A percentile compares a stretch with the other conserved stretches of the same genome.
phyloP scores from a whole-genome alignment of 495 filamentous ascomycete genomes.

The Penicillium diatomitis region DNA sequence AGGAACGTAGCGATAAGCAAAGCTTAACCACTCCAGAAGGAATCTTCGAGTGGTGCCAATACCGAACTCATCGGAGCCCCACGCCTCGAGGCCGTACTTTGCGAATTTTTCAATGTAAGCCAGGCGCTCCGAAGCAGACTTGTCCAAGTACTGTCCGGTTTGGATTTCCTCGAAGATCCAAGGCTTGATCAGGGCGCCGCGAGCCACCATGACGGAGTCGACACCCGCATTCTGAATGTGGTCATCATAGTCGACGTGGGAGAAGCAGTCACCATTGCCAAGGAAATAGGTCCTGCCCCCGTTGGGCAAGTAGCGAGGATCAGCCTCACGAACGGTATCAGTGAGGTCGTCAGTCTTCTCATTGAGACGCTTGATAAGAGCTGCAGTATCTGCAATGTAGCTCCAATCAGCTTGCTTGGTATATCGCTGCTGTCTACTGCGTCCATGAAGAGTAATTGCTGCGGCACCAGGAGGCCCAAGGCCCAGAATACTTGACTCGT shows the following conservation, averaged over 20 bases:
- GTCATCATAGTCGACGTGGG: conserved; percentile 75
- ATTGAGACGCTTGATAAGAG: conserved; percentile 71
- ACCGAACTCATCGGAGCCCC: conserved; percentile 91
- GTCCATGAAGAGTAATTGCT: conserved; percentile 87
- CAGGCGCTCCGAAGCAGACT: conserved; percentile 78
- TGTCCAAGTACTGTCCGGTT: conserved; percentile 87
- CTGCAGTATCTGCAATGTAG: conserved; percentile 85
- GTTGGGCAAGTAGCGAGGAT: conserved; percentile 53
- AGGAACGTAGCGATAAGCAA: conserved; percentile 82
- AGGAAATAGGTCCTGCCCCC: conserved; percentile 72
- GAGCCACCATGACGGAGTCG: conserved; percentile 83
- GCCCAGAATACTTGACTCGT: conserved; percentile 49
- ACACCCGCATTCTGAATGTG: conserved; percentile 70
- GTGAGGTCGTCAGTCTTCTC: conserved; percentile 47
- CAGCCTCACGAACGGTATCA: conserved; percentile 71
- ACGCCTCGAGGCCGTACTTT: conserved; percentile 81
- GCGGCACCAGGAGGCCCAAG: conserved; percentile 71
- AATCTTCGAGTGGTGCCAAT: conserved; percentile 83
- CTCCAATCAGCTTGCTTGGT: conserved; percentile 81
- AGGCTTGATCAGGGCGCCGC: conserved; percentile 89
- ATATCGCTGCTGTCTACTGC: conserved; percentile 90
- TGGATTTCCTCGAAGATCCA: conserved; percentile 98
- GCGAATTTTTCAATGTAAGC: conserved; percentile 80
- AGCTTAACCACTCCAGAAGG: conserved; percentile 90
- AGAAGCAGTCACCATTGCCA: conserved; percentile 94